phyloP scores from a whole-genome alignment of 1,139 yeast genomes.

The Saccharomyces hybrid region DNA sequence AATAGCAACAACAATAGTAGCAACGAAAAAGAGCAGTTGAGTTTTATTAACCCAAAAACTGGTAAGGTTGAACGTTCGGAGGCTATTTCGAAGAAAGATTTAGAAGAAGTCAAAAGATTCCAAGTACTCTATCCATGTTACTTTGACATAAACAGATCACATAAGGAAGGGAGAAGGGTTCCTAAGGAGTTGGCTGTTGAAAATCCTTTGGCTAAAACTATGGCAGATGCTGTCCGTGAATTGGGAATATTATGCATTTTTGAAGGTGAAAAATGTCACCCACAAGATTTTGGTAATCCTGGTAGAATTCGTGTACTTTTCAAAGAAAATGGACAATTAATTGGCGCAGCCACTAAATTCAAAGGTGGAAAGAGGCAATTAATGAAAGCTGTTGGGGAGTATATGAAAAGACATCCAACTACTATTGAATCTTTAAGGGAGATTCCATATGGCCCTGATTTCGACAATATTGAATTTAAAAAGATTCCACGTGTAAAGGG shows the following conservation, averaged over 20 bases:
- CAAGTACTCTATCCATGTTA: slow-evolving; percentile 85
- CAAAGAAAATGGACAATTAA: slow-evolving; percentile 42
- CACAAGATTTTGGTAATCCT: slow-evolving; percentile 96
- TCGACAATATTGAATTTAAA: slow-evolving; percentile 46
- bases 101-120: slow-evolving; percentile 54
- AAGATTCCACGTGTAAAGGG: slow-evolving; percentile 76
- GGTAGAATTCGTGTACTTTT: slow-evolving; percentile 80
- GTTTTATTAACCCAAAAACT: slow-evolving; percentile 25
- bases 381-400: slow-evolving; percentile 53
- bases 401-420: slow-evolving; percentile 63
- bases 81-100: slow-evolving; percentile 29
- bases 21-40: slow-evolving; percentile 14
- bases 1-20: neutral
- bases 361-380: slow-evolving; percentile 59
- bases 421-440: slow-evolving; percentile 53
- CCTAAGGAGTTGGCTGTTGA: slow-evolving; percentile 58
- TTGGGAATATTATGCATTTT: slow-evolving; percentile 39
- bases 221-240: slow-evolving; percentile 53
- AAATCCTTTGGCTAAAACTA: slow-evolving; percentile 80
- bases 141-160: slow-evolving; percentile 73
- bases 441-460: slow-evolving; percentile 46
- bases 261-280: slow-evolving; percentile 83
- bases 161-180: slow-evolving; percentile 79
- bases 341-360: slow-evolving; percentile 31
- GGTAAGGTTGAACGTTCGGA: slow-evolving; percentile 23